phyloP scores from a whole-genome alignment of 1,139 yeast genomes.

The Geotrichum histeridarum region DNA sequence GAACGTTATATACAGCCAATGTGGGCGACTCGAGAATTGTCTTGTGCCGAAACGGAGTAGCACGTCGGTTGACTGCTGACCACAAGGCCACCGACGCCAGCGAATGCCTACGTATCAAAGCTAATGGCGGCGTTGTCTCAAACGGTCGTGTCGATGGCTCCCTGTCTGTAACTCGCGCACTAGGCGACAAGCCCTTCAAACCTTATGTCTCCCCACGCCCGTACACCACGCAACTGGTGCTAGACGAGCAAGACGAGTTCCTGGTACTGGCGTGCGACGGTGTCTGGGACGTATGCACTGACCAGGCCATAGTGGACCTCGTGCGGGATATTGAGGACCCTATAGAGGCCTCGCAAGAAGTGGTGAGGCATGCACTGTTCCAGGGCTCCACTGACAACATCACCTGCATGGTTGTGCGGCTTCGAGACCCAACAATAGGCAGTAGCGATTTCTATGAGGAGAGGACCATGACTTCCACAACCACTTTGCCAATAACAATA shows the following conservation, averaged over 20 bases:
- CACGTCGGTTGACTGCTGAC: constrained; percentile 68
- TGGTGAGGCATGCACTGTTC: constrained; percentile 66
- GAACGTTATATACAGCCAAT: constrained; percentile 64
- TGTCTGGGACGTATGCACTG: constrained; percentile 83
- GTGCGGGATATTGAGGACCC: constrained; percentile 52
- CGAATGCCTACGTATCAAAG: constrained; percentile 60
- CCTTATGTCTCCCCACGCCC: constrained; percentile 73
- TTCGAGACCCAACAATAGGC: constrained; percentile 11
- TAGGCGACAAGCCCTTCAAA: constrained; percentile 82
- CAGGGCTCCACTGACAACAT: constrained; percentile 77
- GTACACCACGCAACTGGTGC: constrained; percentile 50
- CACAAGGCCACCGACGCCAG: constrained; percentile 69
- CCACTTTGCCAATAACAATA: neutral
- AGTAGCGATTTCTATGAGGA: neutral
- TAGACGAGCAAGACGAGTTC: constrained; percentile 51
- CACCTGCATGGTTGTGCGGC: constrained; percentile 69
- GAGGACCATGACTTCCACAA: neutral
- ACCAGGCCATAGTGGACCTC: constrained; percentile 66
- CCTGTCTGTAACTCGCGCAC: constrained; percentile 77
- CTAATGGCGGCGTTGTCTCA: constrained; percentile 69
- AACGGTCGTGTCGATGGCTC: constrained; percentile 73
- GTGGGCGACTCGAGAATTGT: constrained; percentile 83
- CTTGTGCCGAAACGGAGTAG: constrained; percentile 55
- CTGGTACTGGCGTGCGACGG: constrained; percentile 90
- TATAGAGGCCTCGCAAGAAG: constrained; percentile 55